These are phyloP conservation scores for Sporothrix humicola DNA, from an alignment of 2,329 filamentous ascomycete species.

Conservation along the genomic window DNA sequence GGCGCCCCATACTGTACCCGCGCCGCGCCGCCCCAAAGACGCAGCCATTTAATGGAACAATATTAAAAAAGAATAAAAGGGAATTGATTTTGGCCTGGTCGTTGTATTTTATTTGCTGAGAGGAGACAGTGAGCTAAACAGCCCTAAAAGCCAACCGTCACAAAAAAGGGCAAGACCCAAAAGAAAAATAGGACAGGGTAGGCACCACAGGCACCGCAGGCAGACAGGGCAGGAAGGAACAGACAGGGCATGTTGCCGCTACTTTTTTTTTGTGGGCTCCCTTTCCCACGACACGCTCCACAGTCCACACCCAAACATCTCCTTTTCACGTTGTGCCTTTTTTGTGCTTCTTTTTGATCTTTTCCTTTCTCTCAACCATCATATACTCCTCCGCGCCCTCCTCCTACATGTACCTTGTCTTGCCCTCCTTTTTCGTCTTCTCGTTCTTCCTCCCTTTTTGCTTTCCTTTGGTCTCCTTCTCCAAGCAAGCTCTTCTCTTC, in stretches of 20 bases:
- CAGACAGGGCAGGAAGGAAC: background rate
- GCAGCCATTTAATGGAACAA: background rate
- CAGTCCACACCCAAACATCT: constrained; percentile 23
- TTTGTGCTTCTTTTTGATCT: background rate
- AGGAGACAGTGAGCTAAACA: too few relatives aligned
- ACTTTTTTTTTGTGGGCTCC: constrained; percentile 13
- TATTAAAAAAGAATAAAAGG: too few relatives aligned
- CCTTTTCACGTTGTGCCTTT: background rate
- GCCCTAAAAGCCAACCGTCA: background rate
- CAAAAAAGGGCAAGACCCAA: background rate
- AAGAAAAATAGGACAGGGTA: background rate
- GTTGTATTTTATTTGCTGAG: too few relatives aligned
- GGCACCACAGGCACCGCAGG: too few relatives aligned
- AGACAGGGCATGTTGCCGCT: background rate
- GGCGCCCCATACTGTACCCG: constrained; percentile 33
- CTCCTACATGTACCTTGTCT: constrained; percentile 8
- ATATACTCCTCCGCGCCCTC: background rate
- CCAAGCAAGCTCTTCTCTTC: background rate
- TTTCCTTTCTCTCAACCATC: constrained; percentile 17
- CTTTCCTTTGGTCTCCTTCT: constrained; percentile 9
- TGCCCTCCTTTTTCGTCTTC: background rate
- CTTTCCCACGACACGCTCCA: constrained; percentile 27
- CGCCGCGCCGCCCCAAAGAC: constrained; percentile 27
- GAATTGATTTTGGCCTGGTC: too few relatives aligned
- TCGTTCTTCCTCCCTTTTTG: background rate